Conservation (phyloP, 371 early-diverging fungal genomes). For the Phascolomyces articulosus region DNA sequence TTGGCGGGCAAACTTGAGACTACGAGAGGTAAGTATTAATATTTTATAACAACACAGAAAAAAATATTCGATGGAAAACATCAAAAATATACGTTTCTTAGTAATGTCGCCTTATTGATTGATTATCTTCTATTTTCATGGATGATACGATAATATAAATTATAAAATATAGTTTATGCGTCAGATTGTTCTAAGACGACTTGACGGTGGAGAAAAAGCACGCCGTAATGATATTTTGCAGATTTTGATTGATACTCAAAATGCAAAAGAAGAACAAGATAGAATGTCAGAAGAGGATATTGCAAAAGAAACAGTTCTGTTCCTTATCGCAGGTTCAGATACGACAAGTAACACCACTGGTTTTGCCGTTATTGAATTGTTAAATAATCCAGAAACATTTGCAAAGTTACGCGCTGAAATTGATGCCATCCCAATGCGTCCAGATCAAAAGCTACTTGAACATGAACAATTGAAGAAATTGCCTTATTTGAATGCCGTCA, state of each 20-base stretch:
- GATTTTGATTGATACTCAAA: conserved; percentile 32
- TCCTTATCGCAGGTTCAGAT: conserved; percentile 46
- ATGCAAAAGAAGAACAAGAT: conserved; percentile 27
- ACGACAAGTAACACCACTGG: conserved; percentile 41
- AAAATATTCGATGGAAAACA: too few relatives aligned
- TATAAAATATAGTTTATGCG: conserved; percentile 41
- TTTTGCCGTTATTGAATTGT: conserved; percentile 33
- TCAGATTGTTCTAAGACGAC: conserved; percentile 30
- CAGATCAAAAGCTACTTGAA: conserved; percentile 15
- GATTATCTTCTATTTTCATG: too few relatives aligned
- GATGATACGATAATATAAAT: too few relatives aligned
- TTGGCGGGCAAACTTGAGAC: too few relatives aligned
- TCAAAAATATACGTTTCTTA: too few relatives aligned
- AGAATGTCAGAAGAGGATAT: conserved; percentile 30
- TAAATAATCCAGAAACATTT: conserved; percentile 26
- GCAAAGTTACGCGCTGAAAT: conserved; percentile 32
- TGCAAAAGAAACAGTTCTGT: conserved; percentile 35
- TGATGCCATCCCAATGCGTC: conserved; percentile 15
- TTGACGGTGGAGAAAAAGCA: conserved; percentile 10
- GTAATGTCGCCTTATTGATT: too few relatives aligned
- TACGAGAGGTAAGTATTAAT: too few relatives aligned
- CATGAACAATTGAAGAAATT: conserved; percentile 37
- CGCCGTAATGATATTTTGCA: conserved; percentile 45
- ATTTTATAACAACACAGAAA: too few relatives aligned
- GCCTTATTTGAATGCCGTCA: conserved; percentile 40